These are phyloP conservation scores for Angomonas ambiguus DNA, from an alignment of 208 protist genomes.

Conservation along the genomic window DNA sequence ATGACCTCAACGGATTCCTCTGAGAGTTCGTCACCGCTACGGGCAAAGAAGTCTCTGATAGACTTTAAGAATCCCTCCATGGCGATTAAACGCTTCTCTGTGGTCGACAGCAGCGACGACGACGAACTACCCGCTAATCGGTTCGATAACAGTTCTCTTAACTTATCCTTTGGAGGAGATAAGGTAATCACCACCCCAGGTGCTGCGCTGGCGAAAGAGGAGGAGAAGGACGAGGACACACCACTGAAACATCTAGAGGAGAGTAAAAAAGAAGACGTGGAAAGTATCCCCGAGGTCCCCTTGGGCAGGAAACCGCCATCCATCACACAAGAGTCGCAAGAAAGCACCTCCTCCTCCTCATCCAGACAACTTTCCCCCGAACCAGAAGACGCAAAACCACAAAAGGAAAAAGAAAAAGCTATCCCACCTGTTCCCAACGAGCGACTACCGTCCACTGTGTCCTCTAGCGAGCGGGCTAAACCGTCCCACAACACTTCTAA, in stretches of 20 bases:
- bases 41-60: neutral
- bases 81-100: neutral
- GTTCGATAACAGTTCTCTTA: neutral
- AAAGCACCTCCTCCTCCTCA: neutral
- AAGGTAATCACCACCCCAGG: neutral
- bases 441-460: too few species aligned
- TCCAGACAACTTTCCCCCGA: neutral
- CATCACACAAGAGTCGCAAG: too few species aligned
- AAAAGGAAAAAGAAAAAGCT: neutral
- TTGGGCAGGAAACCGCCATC: too few species aligned
- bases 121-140: neutral
- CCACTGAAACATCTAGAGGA: too few species aligned
- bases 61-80: neutral
- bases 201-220: neutral
- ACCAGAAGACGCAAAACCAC: neutral
- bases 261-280: too few species aligned
- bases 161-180: neutral
- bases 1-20: neutral
- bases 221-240: too few species aligned
- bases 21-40: neutral
- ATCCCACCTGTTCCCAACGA: neutral
- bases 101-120: constrained; percentile 6
- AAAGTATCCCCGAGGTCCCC: too few species aligned
- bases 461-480: too few species aligned
- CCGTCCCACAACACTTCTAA: too few species aligned